Percentiles rank a stretch among this genome's conserved stretches.
phyloP scores from a whole-genome alignment of 1,284 basidiomycete genomes.

The Pseudozyma sp. region DNA sequence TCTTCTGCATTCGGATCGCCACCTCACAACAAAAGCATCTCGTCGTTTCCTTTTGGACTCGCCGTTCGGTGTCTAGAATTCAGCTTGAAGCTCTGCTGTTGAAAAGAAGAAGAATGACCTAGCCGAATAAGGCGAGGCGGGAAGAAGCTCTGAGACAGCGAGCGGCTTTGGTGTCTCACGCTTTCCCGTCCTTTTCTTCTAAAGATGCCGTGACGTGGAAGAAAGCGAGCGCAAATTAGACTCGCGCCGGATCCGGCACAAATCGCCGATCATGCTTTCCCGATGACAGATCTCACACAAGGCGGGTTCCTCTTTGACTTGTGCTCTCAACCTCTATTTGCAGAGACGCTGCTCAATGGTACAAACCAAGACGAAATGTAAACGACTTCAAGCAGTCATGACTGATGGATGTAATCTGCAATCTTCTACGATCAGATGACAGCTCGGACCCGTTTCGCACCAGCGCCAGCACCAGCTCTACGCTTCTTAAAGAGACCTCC shows the following conservation, averaged over 20 bases:
- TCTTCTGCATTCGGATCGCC: too few species aligned
- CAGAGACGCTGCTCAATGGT: neutral
- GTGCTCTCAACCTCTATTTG: too few species aligned
- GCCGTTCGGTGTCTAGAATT: neutral
- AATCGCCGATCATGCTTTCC: conserved; percentile 11
- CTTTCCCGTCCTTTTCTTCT: conserved; percentile 10
- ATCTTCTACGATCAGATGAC: conserved; percentile 26
- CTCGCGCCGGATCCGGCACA: neutral
- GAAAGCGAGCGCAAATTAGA: neutral
- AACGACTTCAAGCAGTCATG: too few species aligned
- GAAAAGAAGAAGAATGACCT: too few species aligned
- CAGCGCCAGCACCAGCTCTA: conserved; percentile 52
- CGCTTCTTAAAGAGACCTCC: conserved; percentile 60
- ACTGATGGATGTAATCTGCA: neutral
- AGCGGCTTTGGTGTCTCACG: neutral
- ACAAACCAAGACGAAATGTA: too few species aligned
- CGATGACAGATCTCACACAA: too few species aligned
- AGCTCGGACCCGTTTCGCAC: conserved; percentile 56
- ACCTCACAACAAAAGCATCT: too few species aligned
- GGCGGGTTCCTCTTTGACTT: too few species aligned
- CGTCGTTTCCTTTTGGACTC: neutral
- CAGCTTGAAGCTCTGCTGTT: neutral
- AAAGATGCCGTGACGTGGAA: conserved; percentile 37
- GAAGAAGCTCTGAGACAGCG: neutral
- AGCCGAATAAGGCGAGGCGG: neutral